Base-by-base conservation (phyloP, 345 rosid genomes). In the Salix caprea region DNA sequence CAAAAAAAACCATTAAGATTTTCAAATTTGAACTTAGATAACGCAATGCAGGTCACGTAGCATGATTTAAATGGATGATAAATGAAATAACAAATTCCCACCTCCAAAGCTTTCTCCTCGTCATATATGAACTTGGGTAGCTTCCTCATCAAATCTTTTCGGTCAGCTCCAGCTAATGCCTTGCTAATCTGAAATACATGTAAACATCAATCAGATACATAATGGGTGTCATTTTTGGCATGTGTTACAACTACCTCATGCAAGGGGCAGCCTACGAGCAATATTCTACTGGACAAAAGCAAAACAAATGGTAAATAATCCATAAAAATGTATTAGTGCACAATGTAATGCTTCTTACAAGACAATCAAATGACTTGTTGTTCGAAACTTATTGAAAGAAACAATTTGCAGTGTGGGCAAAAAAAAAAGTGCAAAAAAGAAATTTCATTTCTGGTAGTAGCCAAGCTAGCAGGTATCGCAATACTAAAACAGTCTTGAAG, bases 91-190 rank as follows among this genome's bases (percentile, higher is more conserved):
- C 39, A 60, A 56, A 30, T 37, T 77, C 81, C 30, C 36, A 83
- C 90, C 88, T 87, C 88, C 75, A 82, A 72, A 80, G 81, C 87
- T 75, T 87, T 87, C 64, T 87, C 90, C 58, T 87, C 90, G 76
- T 87, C 90, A 65, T 83, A 87, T 71, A 85, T 83, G 73, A 87
- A 87, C 73, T 83, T 85, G 0, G 90, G 88, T 60, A 87, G 83
- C 60, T 78, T 87, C 76, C 84, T 79, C 88, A 87, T 83, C 52
- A 85, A 71, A 65, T 85, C 85, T 77, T 87, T 83, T 71, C 83
- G 68, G 71, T 83, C 86, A 60, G 81, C 74, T 71, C 84, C 85
- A 62, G 88, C 76, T 13, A 87, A 61, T 18, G 86, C 86, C 74
- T 82, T 74, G 79, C 87, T 85, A 70, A 84, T 82, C 86, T 85